Conservation (phyloP, 2,329 filamentous ascomycete species). For the Penicillium concentricum region DNA sequence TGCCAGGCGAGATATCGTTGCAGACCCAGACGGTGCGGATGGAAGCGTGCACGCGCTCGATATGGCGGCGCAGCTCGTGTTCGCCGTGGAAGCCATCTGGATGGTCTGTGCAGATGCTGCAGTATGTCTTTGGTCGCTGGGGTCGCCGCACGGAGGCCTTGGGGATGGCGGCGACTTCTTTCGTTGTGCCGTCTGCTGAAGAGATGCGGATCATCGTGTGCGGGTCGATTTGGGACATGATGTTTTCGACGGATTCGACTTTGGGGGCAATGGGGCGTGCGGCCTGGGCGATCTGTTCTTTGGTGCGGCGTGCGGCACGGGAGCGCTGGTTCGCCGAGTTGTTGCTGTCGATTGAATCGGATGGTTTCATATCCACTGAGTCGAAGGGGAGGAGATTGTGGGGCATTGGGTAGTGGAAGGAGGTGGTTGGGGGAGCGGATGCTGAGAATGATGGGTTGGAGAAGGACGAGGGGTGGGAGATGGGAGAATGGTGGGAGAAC, state of each 20-base stretch:
- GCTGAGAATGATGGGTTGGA: constrained; percentile 32
- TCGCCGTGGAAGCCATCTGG: constrained; percentile 81
- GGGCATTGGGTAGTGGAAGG: constrained; percentile 27
- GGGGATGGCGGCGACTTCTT: constrained; percentile 54
- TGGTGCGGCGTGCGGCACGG: constrained; percentile 47
- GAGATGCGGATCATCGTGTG: constrained; percentile 53
- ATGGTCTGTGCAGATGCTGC: constrained; percentile 67
- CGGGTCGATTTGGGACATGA: constrained; percentile 34
- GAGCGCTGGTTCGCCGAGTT: constrained; percentile 45
- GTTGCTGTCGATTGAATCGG: constrained; percentile 49
- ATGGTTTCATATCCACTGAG: constrained; percentile 52
- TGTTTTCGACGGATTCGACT: constrained; percentile 34
- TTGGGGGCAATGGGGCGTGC: constrained; percentile 53
- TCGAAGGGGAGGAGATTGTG: constrained; percentile 39
- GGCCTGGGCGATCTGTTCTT: constrained; percentile 50
- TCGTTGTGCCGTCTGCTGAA: constrained; percentile 54
- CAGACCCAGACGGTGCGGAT: constrained; percentile 63
- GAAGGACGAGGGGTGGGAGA: constrained; percentile 14
- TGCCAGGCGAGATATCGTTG: constrained; percentile 57
- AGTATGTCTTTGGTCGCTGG: constrained; percentile 69
- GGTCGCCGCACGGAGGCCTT: constrained; percentile 63
- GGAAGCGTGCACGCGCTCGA: constrained; percentile 64
- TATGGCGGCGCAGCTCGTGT: constrained; percentile 73
- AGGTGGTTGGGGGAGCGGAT: constrained; percentile 37
- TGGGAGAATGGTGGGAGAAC: constrained; percentile 28